phyloP scores from a whole-genome alignment of 345 rosid species.

The Arabis alpina region DNA sequence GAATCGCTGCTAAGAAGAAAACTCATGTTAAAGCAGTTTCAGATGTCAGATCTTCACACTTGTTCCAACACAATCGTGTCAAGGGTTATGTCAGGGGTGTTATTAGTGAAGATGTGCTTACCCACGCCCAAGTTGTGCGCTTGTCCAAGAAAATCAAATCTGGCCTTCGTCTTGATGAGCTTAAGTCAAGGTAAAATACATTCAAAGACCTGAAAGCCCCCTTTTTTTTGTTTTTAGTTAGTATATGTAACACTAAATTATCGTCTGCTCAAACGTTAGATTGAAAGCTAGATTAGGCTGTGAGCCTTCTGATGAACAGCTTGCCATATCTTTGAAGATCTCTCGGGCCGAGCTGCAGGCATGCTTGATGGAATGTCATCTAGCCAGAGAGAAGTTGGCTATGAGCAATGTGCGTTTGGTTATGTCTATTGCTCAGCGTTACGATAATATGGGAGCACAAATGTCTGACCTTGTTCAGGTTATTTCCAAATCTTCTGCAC shows the following conservation, averaged over 20 bases:
- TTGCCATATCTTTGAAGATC: slow-evolving; percentile 77
- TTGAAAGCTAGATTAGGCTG: slow-evolving; percentile 80
- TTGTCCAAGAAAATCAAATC: slow-evolving; percentile 75
- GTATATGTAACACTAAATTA: slow-evolving; percentile 1
- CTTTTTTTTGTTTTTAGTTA: neutral
- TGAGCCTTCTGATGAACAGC: slow-evolving; percentile 88
- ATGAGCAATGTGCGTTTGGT: slow-evolving; percentile 98
- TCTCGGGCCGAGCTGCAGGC: slow-evolving; percentile 77
- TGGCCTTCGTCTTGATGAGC: slow-evolving; percentile 82
- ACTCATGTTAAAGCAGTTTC: slow-evolving; percentile 42
- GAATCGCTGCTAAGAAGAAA: slow-evolving; percentile 60
- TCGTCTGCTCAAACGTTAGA: slow-evolving; percentile 50
- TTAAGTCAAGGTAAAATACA: slow-evolving; percentile 63
- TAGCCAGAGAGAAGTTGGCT: slow-evolving; percentile 92
- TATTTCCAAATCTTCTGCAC: slow-evolving; percentile 23
- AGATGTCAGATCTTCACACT: slow-evolving; percentile 57
- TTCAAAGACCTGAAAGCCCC: neutral
- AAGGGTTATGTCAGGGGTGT: slow-evolving; percentile 88
- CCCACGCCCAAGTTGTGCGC: slow-evolving; percentile 79
- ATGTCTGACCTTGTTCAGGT: slow-evolving; percentile 99
- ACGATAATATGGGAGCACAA: slow-evolving; percentile 87
- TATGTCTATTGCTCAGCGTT: slow-evolving; percentile 92
- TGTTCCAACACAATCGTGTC: slow-evolving; percentile 57
- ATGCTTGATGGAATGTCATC: slow-evolving; percentile 62
- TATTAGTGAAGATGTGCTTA: slow-evolving; percentile 69